Evolutionary conservation across 2,329 filamentous ascomycete species (phyloP), one percentile per base, ranked within the genome.

Genomic region (Eurotiales sp.): DNA sequence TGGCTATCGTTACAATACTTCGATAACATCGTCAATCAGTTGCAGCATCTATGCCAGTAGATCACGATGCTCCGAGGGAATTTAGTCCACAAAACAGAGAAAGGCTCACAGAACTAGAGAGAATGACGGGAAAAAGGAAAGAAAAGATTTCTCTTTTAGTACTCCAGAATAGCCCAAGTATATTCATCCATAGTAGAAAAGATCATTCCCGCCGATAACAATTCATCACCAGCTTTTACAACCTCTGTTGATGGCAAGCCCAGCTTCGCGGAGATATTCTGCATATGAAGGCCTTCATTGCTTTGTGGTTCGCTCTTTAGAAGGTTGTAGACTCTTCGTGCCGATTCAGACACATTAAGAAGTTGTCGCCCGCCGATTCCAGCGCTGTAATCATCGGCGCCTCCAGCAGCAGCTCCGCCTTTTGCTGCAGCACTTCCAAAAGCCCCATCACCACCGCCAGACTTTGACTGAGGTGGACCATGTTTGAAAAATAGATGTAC

Each of bases 141-240:
- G 7, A 14, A 29, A 6, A 25, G 14, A 19, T 12, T 21, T 10
- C 10, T 15, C 8, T 19, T 41, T 49, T 39, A 56, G 21, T 51
- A 82, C 53, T 95, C 88, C 55, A 96, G 75, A 56, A 95, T 76
- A 39, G 90, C 89, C 86, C 88, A 97, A 1, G 92, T 97, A 70
- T 88, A 81, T 63, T 97, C 92, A 71, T 97, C 90, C 51, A 95
- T 80, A 8, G 95, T 99, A 23, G 90, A 89, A 72, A 90, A 99
- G 58, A 96, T 88, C 60, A 89, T 66, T 25, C 90, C 89, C 50
- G 82, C 72, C 2, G 77, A 77, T 39, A 90, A 70, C 63, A 99
- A 71, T 71, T 97, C 90, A 61, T 96, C 89, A 8, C 87, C 83
- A n/a, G 84, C 91, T 47, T 79, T 82, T 59, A 85, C 74, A 12